Conservation (phyloP, 1,139 yeast species). For the Protomyces inundatus region DNA sequence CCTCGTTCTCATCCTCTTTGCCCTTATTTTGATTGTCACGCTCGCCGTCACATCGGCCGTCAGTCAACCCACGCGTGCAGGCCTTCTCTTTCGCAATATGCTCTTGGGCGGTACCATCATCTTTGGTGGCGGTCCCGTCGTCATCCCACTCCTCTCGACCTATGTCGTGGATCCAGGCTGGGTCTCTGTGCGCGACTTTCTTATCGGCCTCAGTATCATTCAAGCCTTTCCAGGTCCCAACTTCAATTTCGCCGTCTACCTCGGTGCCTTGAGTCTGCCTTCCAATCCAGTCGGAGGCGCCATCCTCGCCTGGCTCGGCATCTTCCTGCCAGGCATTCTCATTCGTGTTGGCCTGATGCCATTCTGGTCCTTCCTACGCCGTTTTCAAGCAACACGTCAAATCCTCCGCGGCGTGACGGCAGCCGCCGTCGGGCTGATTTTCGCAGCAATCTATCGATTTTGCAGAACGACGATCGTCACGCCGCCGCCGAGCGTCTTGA, state of each 20-base stretch:
- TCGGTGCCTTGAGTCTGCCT: conserved; percentile 28
- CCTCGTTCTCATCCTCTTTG: conserved; percentile 16
- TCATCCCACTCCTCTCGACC: conserved; percentile 29
- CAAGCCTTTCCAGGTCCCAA: conserved; percentile 31
- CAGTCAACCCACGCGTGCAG: conserved; percentile 12
- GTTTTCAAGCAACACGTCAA: conserved; percentile 11
- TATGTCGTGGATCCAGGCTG: conserved; percentile 29
- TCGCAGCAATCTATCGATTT: conserved; percentile 30
- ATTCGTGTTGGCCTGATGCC: conserved; percentile 30
- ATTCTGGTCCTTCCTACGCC: conserved; percentile 28
- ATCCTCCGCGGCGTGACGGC: conserved; percentile 29
- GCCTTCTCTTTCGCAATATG: conserved; percentile 25
- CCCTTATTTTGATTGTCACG: conserved; percentile 17
- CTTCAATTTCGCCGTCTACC: conserved; percentile 30
- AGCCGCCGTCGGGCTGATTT: conserved; percentile 29
- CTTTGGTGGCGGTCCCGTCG: conserved; percentile 31
- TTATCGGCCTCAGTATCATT: conserved; percentile 28
- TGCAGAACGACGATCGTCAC: conserved; percentile 27
- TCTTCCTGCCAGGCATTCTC: conserved; percentile 30
- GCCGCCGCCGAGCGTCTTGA: neutral
- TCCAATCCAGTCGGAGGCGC: conserved; percentile 22
- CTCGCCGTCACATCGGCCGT: conserved; percentile 24
- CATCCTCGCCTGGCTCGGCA: conserved; percentile 28
- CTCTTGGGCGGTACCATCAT: conserved; percentile 30
- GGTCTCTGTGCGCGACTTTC: conserved; percentile 29